A percentile compares a stretch with the other conserved stretches of the same genome.
Evolutionary conservation across 305 asterid species (phyloP).

Genomic region (Stenogyne calaminthoides): DNA sequence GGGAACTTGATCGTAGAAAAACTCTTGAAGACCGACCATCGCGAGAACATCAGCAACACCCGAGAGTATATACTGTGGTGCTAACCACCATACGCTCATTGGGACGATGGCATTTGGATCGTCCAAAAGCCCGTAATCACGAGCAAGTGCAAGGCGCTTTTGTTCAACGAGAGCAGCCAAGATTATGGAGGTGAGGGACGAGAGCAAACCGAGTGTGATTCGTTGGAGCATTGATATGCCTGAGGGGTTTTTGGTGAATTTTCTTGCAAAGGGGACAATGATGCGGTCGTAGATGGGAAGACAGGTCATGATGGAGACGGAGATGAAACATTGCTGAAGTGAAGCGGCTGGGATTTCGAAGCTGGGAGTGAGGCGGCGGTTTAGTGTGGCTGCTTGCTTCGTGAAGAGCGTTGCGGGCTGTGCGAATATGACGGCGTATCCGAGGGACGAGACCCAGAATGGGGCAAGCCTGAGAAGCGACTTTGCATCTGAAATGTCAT

Average conservation of each 20-base stretch:
- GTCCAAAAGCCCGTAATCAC: conserved; percentile 36
- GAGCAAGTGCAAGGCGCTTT: conserved; percentile 36
- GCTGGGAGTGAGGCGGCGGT: conserved; percentile 35
- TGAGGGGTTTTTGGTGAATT: conserved; percentile 38
- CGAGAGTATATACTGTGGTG: conserved; percentile 47
- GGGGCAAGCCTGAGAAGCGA: conserved; percentile 39
- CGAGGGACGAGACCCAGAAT: conserved; percentile 38
- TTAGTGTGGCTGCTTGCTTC: conserved; percentile 55
- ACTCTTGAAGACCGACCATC: conserved; percentile 48
- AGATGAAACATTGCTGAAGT: conserved; percentile 22
- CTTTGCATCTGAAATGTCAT: conserved; percentile 41
- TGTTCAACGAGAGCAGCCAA: conserved; percentile 43
- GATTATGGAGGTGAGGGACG: conserved; percentile 33
- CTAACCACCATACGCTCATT: conserved; percentile 47
- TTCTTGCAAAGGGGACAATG: conserved; percentile 42
- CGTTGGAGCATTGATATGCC: conserved; percentile 54
- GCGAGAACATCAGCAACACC: conserved; percentile 42
- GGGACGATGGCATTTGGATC: conserved; percentile 35
- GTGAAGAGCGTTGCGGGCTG: conserved; percentile 52
- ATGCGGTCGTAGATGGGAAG: conserved; percentile 44
- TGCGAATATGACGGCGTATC: conserved; percentile 38
- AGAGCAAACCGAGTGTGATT: conserved; percentile 39
- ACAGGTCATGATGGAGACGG: conserved; percentile 19
- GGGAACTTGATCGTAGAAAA: conserved; percentile 55
- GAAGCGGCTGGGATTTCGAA: conserved; percentile 52